These are phyloP conservation scores for Capsicum pubescens DNA, from an alignment of 257 asterid species.

Conservation along the genomic window DNA sequence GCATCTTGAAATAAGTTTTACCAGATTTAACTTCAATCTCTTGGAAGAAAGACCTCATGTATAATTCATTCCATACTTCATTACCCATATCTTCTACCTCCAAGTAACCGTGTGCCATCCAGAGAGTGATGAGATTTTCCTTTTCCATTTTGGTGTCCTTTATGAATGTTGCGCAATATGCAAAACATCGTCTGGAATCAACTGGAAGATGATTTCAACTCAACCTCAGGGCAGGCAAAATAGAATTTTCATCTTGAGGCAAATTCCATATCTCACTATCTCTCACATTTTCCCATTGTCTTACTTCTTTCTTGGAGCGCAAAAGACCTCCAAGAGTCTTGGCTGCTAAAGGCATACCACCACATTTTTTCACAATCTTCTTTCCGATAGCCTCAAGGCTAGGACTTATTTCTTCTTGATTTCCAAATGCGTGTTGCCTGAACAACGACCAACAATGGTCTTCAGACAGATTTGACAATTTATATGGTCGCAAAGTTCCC, in stretches of 20 bases:
- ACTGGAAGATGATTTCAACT: conserved; percentile 45
- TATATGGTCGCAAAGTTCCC: conserved; percentile 35
- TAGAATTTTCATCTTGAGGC: neutral
- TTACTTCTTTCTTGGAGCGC: too few species aligned
- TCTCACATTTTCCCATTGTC: neutral
- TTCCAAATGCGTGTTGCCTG: too few species aligned
- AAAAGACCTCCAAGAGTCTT: too few species aligned
- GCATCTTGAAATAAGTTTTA: conserved; percentile 27
- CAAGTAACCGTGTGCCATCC: conserved; percentile 40
- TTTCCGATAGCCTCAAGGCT: too few species aligned
- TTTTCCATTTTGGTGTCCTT: conserved; percentile 27
- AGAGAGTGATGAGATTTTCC: conserved; percentile 27
- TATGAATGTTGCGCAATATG: conserved; percentile 40
- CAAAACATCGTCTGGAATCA: conserved; percentile 37
- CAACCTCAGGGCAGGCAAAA: conserved; percentile 36
- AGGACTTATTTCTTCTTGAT: too few species aligned
- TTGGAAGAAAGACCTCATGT: conserved; percentile 32
- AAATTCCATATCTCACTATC: neutral
- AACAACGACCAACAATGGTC: conserved; percentile 36
- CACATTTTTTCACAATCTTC: too few species aligned
- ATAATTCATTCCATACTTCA: conserved; percentile 38
- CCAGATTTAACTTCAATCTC: conserved; percentile 18
- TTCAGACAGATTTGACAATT: conserved; percentile 15
- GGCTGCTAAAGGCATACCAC: too few species aligned
- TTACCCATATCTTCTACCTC: conserved; percentile 38